phyloP scores from a whole-genome alignment of 2,329 filamentous ascomycete species.

The Colletotrichum orbiculare region DNA sequence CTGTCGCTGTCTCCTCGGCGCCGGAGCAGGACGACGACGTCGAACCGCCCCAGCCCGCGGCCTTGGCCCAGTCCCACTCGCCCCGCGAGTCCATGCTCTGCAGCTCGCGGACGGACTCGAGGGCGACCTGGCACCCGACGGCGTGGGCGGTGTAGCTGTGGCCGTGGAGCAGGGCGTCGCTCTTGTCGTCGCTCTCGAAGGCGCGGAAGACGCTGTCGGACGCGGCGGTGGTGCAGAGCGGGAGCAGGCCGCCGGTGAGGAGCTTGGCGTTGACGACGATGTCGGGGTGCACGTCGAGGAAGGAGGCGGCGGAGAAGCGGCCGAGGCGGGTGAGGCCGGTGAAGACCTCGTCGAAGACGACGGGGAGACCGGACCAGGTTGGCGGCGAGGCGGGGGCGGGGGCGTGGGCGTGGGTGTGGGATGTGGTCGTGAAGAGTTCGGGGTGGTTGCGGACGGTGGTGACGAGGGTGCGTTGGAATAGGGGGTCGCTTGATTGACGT shows the following conservation, averaged over 20 bases:
- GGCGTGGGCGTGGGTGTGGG: conserved; percentile 34
- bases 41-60: conserved; percentile 51
- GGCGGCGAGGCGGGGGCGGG: conserved; percentile 38
- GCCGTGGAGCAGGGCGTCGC: conserved; percentile 82
- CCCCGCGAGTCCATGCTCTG: conserved; percentile 64
- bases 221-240: conserved; percentile 80
- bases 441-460: conserved; percentile 71
- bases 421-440: conserved; percentile 59
- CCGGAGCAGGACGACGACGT: neutral
- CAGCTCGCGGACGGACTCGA: conserved; percentile 73
- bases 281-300: conserved; percentile 76
- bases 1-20: too few relatives aligned
- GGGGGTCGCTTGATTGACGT: conserved; percentile 72
- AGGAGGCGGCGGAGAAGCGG: conserved; percentile 74
- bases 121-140: conserved; percentile 81
- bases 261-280: conserved; percentile 87
- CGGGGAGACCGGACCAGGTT: conserved; percentile 77
- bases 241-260: conserved; percentile 82
- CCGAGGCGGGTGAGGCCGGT: conserved; percentile 87
- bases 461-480: conserved; percentile 81
- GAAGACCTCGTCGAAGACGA: conserved; percentile 90
- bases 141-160: conserved; percentile 91
- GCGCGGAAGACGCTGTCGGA: conserved; percentile 78
- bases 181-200: conserved; percentile 79
- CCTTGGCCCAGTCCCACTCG: conserved; percentile 66